Conservation (phyloP, 345 rosid genomes). For the Eucalyptus paniculata region DNA sequence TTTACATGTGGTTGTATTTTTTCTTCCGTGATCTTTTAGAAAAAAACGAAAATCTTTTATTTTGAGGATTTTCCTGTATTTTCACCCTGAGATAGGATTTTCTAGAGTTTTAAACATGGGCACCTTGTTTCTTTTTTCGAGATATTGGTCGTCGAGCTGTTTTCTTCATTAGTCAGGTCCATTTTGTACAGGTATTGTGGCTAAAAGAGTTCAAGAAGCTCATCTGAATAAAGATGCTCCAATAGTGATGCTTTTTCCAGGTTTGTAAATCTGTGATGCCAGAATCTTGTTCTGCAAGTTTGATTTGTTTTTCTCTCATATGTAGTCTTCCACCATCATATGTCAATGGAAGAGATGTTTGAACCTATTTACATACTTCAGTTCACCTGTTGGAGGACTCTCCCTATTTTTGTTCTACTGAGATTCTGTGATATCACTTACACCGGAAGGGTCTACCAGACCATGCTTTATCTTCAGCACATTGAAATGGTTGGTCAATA, state of each 20-base stretch:
- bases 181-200: conserved; percentile 56
- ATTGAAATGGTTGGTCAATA: neutral
- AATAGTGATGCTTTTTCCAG: conserved; percentile 87
- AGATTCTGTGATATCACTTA: neutral
- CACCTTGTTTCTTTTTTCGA: neutral
- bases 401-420: neutral
- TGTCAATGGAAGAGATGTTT: neutral
- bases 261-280: conserved; percentile 3
- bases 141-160: neutral
- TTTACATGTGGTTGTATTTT: neutral
- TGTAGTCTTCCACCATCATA: neutral
- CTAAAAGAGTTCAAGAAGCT: conserved; percentile 75
- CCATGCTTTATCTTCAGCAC: neutral
- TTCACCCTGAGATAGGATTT: neutral
- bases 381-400: neutral
- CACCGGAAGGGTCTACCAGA: neutral
- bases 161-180: neutral
- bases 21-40: neutral
- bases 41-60: neutral
- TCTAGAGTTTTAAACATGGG: neutral
- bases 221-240: conserved; percentile 59
- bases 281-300: neutral
- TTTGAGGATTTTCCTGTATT: neutral
- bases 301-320: neutral
- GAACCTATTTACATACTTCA: neutral